A percentile compares a stretch with the other conserved stretches of the same genome.
phyloP scores from a whole-genome alignment of 495 filamentous ascomycete genomes.

The Saxispiralis lemnorum region DNA sequence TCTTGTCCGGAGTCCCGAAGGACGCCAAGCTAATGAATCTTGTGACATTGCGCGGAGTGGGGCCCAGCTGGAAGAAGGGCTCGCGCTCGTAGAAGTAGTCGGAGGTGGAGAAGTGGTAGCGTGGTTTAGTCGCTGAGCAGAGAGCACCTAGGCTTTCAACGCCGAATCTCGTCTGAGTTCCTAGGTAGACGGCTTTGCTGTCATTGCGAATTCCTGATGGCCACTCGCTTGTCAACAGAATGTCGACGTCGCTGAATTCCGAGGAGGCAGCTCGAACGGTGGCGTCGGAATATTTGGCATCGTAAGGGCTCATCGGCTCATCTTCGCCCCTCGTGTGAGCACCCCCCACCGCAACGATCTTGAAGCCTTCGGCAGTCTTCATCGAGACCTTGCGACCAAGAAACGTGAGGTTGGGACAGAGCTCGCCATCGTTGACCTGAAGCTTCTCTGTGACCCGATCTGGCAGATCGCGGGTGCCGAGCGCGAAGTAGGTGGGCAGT shows the following conservation, averaged over 20 bases:
- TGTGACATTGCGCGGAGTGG: slow-evolving; percentile 42
- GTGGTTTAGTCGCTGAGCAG: slow-evolving; percentile 55
- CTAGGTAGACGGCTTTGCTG: slow-evolving; percentile 37
- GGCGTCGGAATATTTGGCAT: slow-evolving; percentile 52
- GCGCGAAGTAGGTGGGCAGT: slow-evolving; percentile 70
- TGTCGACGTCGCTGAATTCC: slow-evolving; percentile 60
- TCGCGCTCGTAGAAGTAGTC: slow-evolving; percentile 70
- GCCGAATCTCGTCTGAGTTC: slow-evolving; percentile 23
- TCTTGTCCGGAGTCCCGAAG: slow-evolving; percentile 51
- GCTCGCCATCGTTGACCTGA: slow-evolving; percentile 52
- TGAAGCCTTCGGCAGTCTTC: slow-evolving; percentile 77
- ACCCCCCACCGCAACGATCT: slow-evolving; percentile 68
- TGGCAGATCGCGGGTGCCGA: slow-evolving; percentile 55
- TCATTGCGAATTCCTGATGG: slow-evolving; percentile 49
- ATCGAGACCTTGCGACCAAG: slow-evolving; percentile 68
- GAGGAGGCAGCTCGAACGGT: slow-evolving; percentile 52
- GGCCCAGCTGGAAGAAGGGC: slow-evolving; percentile 62
- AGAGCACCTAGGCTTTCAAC: slow-evolving; percentile 52
- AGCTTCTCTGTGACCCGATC: slow-evolving; percentile 49
- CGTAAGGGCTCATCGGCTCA: slow-evolving; percentile 43
- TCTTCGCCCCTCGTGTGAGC: slow-evolving; percentile 31
- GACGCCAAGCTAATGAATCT: slow-evolving; percentile 77
- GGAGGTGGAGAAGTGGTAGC: slow-evolving; percentile 71
- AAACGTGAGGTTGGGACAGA: slow-evolving; percentile 75
- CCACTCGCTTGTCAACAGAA: slow-evolving; percentile 76